phyloP scores from a whole-genome alignment of 2,329 filamentous ascomycete genomes.

The Calonectria honghensis region DNA sequence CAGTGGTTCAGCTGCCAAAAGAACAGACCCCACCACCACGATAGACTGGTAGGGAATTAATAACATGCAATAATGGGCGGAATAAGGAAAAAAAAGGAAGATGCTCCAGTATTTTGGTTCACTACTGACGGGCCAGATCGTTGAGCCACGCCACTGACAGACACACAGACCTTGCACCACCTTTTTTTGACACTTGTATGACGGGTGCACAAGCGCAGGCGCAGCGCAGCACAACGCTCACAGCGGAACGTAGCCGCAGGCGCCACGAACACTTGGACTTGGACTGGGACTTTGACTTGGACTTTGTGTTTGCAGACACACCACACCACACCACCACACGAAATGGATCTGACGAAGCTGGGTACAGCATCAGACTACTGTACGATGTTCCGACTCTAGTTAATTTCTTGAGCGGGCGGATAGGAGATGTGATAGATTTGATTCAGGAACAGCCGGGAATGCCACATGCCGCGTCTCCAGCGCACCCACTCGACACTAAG shows the following conservation, averaged over 20 bases:
- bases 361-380: conserved; percentile 17
- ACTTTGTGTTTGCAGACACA: neutral
- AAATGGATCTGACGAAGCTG: conserved; percentile 6
- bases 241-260: conserved; percentile 7
- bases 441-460: conserved; percentile 28
- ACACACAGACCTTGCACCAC: conserved; percentile 45
- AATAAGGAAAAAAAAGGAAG: neutral
- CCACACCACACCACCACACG: conserved; percentile 2
- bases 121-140: conserved; percentile 31
- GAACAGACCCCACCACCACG: conserved; percentile 5
- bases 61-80: neutral
- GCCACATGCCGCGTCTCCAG: conserved; percentile 18
- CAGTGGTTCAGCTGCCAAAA: conserved; percentile 45
- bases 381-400: conserved; percentile 25
- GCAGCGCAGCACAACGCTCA: conserved; percentile 15
- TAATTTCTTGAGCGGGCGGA: conserved; percentile 16
- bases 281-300: neutral
- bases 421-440: conserved; percentile 29
- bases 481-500: conserved; percentile 14
- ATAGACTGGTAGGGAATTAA: neutral
- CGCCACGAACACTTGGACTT: neutral
- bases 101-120: conserved; percentile 29
- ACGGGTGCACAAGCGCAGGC: conserved; percentile 24
- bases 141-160: conserved; percentile 36
- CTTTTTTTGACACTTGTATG: conserved; percentile 2